These are phyloP conservation scores for Pseudoperonospora humuli DNA, from an alignment of 352 stramenopile genomes.

Conservation along the genomic window DNA sequence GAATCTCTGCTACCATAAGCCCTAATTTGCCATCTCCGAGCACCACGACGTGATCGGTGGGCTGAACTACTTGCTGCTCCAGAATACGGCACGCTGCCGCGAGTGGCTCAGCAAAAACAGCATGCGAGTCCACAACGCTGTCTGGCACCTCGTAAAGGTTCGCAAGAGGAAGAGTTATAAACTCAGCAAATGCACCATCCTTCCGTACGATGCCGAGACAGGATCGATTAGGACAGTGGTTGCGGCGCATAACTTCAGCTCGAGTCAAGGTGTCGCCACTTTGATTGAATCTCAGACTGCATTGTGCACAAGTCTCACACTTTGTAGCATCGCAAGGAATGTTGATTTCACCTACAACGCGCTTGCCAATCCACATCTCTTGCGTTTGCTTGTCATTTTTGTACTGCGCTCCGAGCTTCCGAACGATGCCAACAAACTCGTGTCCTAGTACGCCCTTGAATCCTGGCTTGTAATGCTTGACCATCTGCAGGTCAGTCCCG, in stretches of 20 bases:
- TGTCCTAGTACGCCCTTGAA: constrained; percentile 74
- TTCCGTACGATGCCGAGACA: constrained; percentile 80
- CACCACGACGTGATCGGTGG: constrained; percentile 58
- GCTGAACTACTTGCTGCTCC: constrained; percentile 66
- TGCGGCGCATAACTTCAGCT: constrained; percentile 40
- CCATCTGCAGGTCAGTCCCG: constrained; percentile 66
- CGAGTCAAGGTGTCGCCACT: constrained; percentile 19
- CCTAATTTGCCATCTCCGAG: constrained; percentile 87
- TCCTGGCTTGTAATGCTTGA: constrained; percentile 63
- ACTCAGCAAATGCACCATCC: constrained; percentile 80
- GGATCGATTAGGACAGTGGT: constrained; percentile 81
- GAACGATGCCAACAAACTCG: constrained; percentile 86
- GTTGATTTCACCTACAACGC: constrained; percentile 90
- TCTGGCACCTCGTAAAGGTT: constrained; percentile 83
- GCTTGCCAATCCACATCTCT: constrained; percentile 50
- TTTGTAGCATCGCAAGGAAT: constrained; percentile 60
- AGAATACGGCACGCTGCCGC: constrained; percentile 80
- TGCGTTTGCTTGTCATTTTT: constrained; percentile 13
- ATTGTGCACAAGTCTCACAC: constrained; percentile 31
- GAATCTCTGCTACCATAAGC: constrained; percentile 77
- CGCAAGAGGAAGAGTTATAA: constrained; percentile 59
- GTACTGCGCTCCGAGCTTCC: constrained; percentile 35
- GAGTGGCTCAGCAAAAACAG: constrained; percentile 81
- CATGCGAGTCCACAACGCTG: constrained; percentile 50
- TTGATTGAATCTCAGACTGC: constrained; percentile 7